Evolutionary conservation across 2,329 filamentous ascomycete genomes (phyloP).

Genomic region (Aspergillus texensis): DNA sequence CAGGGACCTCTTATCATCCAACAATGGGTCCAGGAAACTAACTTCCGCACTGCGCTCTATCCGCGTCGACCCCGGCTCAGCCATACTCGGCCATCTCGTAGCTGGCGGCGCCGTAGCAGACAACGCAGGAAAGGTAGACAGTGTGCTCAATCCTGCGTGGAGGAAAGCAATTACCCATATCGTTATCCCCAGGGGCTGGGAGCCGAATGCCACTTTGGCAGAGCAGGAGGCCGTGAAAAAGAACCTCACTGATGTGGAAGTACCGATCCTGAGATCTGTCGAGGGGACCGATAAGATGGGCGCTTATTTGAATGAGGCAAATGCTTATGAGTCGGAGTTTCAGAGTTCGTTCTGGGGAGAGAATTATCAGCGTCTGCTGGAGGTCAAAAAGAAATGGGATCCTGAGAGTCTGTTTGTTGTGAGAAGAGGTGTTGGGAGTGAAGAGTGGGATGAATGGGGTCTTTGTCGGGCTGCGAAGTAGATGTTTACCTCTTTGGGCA

Average conservation of each 20-base stretch:
- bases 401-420: constrained; percentile 11
- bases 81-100: constrained; percentile 33
- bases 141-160: constrained; percentile 23
- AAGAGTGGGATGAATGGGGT: constrained; percentile 16
- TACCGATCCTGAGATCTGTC: constrained; percentile 24
- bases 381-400: constrained; percentile 22
- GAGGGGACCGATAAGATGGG: constrained; percentile 25
- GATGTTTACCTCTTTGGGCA: no score
- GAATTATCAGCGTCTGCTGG: constrained; percentile 21
- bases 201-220: constrained; percentile 6
- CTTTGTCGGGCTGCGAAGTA: constrained; percentile 9
- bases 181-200: constrained; percentile 16
- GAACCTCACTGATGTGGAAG: constrained; percentile 20
- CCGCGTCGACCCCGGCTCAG: constrained; percentile 20
- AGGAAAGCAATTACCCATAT: constrained; percentile 17
- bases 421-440: constrained; percentile 15
- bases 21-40: constrained; percentile 30
- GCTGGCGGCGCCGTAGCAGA: constrained; percentile 40
- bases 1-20: constrained; percentile 32
- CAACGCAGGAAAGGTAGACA: constrained; percentile 13
- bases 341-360: constrained; percentile 24
- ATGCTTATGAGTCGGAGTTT: constrained; percentile 17
- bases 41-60: constrained; percentile 38
- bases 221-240: constrained; percentile 13
- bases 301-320: constrained; percentile 35